Evolutionary conservation across 106 monocot species (phyloP).

Genomic region (Alisma plantagoaquatica): DNA sequence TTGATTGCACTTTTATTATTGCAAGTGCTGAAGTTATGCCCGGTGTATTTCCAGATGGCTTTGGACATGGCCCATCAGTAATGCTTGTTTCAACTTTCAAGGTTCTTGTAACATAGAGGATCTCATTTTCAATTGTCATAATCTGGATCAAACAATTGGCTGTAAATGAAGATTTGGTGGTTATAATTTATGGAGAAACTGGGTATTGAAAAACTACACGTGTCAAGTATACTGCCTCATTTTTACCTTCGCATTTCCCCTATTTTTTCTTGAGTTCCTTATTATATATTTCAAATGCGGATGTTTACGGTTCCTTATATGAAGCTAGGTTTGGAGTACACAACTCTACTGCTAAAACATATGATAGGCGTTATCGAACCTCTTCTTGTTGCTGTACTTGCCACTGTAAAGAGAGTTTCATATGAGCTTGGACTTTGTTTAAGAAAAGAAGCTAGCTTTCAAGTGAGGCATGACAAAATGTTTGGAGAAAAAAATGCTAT

Average conservation of each 20-base stretch:
- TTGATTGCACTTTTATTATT: neutral
- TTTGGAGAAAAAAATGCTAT: slow-evolving; percentile 57
- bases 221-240: slow-evolving; percentile 47
- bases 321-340: slow-evolving; percentile 89
- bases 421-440: slow-evolving; percentile 64
- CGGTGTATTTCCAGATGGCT: slow-evolving; percentile 3
- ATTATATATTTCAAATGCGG: neutral
- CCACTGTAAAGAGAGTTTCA: slow-evolving; percentile 86
- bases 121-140: slow-evolving; percentile 79
- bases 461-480: slow-evolving; percentile 93
- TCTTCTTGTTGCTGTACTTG: slow-evolving; percentile 85
- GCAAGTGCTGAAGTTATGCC: neutral
- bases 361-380: slow-evolving; percentile 91
- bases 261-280: neutral
- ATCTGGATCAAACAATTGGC: slow-evolving; percentile 99
- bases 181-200: slow-evolving; percentile 97
- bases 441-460: slow-evolving; percentile 87
- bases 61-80: slow-evolving; percentile 27
- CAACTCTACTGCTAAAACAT: slow-evolving; percentile 27
- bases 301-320: slow-evolving; percentile 72
- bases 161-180: slow-evolving; percentile 66
- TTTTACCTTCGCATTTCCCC: neutral
- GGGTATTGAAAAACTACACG: slow-evolving; percentile 98
- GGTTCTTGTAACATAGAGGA: slow-evolving; percentile 68
- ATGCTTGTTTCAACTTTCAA: slow-evolving; percentile 64